Conservation (phyloP, 805 yeast genomes). For the Monosporozyma siamensis region DNA sequence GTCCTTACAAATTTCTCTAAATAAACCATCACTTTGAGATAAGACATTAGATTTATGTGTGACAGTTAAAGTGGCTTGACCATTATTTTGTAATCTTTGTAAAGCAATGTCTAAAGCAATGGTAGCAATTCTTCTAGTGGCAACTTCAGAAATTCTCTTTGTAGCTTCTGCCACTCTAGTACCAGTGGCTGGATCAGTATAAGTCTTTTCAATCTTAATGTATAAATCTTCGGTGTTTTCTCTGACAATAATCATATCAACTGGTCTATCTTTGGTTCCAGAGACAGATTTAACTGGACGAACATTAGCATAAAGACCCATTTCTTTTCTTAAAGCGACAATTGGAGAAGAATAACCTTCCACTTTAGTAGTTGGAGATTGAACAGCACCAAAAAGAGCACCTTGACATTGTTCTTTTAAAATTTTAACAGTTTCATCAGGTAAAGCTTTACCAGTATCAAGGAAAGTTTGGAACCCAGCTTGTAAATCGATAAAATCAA, state of each 20-base stretch:
- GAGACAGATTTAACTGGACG: constrained; percentile 94
- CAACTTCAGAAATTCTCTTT: constrained; percentile 87
- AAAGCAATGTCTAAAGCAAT: constrained; percentile 90
- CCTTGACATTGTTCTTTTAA: constrained; percentile 84
- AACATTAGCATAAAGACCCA: constrained; percentile 92
- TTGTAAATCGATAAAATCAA: constrained; percentile 77
- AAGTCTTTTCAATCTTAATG: constrained; percentile 83
- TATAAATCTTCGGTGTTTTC: constrained; percentile 98
- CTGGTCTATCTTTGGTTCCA: constrained; percentile 69
- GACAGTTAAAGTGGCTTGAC: constrained; percentile 60
- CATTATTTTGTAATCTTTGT: constrained; percentile 72
- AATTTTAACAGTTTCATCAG: constrained; percentile 78
- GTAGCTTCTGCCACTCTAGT: constrained; percentile 92
- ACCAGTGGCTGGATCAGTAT: constrained; percentile 61
- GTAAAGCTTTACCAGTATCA: constrained; percentile 91
- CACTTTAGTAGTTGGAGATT: constrained; percentile 88
- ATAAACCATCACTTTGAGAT: constrained; percentile 86
- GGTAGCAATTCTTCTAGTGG: constrained; percentile 76
- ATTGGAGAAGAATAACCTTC: constrained; percentile 97
- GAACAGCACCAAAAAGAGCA: constrained; percentile 95
- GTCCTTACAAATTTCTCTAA: constrained; percentile 68
- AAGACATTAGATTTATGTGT: constrained; percentile 96
- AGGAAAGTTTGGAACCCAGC: constrained; percentile 95
- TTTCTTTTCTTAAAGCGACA: constrained; percentile 93
- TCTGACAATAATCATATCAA: constrained; percentile 95